phyloP scores from a whole-genome alignment of 2,329 filamentous ascomycete genomes.

The Pseudocercospora fijiensis region DNA sequence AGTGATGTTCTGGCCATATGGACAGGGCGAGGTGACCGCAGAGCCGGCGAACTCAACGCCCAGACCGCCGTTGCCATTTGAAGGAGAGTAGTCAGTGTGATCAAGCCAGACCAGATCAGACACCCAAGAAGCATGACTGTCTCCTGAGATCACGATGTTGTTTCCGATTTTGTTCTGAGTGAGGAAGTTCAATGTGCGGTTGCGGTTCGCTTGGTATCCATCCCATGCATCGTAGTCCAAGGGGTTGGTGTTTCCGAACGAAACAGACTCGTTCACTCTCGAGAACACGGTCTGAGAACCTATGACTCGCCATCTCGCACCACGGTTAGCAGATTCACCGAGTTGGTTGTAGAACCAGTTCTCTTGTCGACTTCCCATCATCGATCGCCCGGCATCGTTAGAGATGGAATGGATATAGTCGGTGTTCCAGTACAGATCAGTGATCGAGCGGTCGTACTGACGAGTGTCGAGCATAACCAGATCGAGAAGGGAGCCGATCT shows the following conservation, averaged over 20 bases:
- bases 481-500: conserved; percentile 65
- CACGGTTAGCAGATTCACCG: conserved; percentile 53
- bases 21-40: conserved; percentile 62
- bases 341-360: conserved; percentile 66
- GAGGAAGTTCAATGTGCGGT: conserved; percentile 66
- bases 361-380: conserved; percentile 73
- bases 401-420: conserved; percentile 53
- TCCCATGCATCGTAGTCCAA: conserved; percentile 61
- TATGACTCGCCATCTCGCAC: conserved; percentile 68
- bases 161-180: conserved; percentile 69
- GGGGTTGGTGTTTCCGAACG: conserved; percentile 46
- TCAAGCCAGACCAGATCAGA: conserved; percentile 49
- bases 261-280: conserved; percentile 51
- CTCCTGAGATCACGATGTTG: conserved; percentile 71
- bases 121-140: conserved; percentile 65
- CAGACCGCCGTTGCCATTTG: conserved; percentile 44
- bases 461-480: conserved; percentile 68
- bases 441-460: conserved; percentile 67
- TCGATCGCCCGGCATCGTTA: conserved; percentile 64
- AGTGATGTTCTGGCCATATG: conserved; percentile 60
- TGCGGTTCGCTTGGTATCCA: conserved; percentile 68
- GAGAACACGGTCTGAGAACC: conserved; percentile 70
- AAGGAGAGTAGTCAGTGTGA: conserved; percentile 40
- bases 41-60: conserved; percentile 60
- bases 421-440: conserved; percentile 48